Evolutionary conservation across 1,139 yeast species (phyloP).

Genomic region (Yamadazyma pseudoaaseri): DNA sequence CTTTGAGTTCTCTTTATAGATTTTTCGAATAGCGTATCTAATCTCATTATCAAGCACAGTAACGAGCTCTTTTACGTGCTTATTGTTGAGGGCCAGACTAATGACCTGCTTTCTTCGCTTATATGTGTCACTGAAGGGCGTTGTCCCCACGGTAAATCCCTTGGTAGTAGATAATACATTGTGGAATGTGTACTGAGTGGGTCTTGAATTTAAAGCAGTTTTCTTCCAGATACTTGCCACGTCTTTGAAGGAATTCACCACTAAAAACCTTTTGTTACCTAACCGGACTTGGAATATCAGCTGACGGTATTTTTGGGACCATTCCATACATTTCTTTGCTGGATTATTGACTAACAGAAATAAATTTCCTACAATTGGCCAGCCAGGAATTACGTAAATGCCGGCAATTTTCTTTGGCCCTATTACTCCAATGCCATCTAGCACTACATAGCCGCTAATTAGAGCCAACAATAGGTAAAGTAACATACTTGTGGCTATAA

Average conservation of each 20-base stretch:
- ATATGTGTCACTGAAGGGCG: constrained; percentile 62
- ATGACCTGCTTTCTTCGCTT: constrained; percentile 54
- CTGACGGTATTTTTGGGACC: constrained; percentile 44
- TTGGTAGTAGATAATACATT: constrained; percentile 59
- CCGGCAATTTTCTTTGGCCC: constrained; percentile 29
- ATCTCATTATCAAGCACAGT: constrained; percentile 47
- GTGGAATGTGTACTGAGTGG: constrained; percentile 67
- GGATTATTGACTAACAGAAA: constrained; percentile 51
- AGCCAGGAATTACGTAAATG: constrained; percentile 43
- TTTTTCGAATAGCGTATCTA: constrained; percentile 22
- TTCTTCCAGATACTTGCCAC: constrained; percentile 55
- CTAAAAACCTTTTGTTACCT: constrained; percentile 56
- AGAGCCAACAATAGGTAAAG: not conserved
- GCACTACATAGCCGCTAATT: not conserved
- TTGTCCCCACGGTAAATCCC: constrained; percentile 73
- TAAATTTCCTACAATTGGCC: constrained; percentile 55
- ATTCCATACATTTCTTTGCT: constrained; percentile 45
- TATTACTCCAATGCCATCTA: constrained; percentile 1
- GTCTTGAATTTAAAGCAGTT: constrained; percentile 62
- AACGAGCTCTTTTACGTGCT: constrained; percentile 28
- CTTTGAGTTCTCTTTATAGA: constrained; percentile 23
- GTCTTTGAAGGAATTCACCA: constrained; percentile 62
- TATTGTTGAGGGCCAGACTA: constrained; percentile 47
- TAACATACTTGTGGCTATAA: not conserved
- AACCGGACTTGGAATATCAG: constrained; percentile 60